Evolutionary conservation across 768 basidiomycete genomes (phyloP).

Genomic region (Antrodiella citrinella): DNA sequence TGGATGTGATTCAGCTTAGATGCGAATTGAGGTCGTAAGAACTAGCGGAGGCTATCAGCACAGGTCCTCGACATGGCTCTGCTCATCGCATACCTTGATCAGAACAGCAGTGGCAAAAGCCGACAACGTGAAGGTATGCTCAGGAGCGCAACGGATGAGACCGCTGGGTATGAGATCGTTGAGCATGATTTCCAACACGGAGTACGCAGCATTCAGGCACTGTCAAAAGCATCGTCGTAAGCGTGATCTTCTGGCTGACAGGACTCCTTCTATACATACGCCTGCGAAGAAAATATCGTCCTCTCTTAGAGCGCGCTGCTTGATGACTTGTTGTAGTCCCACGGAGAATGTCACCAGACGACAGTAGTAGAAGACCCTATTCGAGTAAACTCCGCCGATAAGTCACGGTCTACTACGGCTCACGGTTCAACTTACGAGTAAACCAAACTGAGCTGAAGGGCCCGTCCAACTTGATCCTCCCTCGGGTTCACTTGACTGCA

Average conservation of each 20-base stretch:
- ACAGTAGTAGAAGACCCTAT: constrained; percentile 7
- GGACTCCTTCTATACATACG: constrained; percentile 1
- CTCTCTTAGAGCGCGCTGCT: constrained; percentile 28
- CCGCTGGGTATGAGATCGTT: constrained; percentile 44
- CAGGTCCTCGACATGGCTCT: too few relatives aligned
- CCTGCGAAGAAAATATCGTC: constrained; percentile 13
- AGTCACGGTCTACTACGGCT: too few relatives aligned
- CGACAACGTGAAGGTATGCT: constrained; percentile 25
- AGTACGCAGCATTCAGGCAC: constrained; percentile 42
- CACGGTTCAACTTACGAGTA: constrained; percentile 11
- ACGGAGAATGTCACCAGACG: constrained; percentile 47
- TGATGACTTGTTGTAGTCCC: constrained; percentile 41
- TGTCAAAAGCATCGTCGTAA: constrained; percentile 13
- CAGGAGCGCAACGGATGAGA: constrained; percentile 46
- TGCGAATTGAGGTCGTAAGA: neutral
- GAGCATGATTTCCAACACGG: constrained; percentile 43
- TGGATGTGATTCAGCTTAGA: neutral
- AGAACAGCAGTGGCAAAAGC: constrained; percentile 55
- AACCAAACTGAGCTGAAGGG: constrained; percentile 4
- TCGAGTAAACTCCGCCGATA: too few relatives aligned
- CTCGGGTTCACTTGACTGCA: constrained; percentile 12
- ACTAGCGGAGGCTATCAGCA: neutral
- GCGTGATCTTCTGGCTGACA: constrained; percentile 2
- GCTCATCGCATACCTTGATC: constrained; percentile 51
- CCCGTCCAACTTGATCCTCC: constrained; percentile 1